Conservation (phyloP, 768 basidiomycete species). For the Steccherinum ochraceum region DNA sequence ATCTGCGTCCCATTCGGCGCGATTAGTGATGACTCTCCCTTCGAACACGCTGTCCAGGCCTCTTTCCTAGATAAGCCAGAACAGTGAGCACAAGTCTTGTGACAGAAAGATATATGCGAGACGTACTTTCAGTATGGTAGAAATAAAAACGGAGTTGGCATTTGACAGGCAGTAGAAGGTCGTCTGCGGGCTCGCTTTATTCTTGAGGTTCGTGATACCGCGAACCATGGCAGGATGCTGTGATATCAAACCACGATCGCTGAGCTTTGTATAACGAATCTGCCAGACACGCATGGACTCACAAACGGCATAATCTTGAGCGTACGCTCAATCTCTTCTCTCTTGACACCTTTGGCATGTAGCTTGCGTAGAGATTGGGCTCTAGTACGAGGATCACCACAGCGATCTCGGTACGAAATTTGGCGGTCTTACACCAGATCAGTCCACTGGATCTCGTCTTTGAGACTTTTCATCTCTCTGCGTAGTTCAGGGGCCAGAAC, state of each 20-base stretch:
- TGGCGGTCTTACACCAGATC: conserved; percentile 73
- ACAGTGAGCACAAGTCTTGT: conserved; percentile 32
- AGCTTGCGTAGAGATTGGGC: conserved; percentile 69
- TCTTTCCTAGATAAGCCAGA: conserved; percentile 34
- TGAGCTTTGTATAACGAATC: background rate
- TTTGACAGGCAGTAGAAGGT: conserved; percentile 92
- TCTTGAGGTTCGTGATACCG: conserved; percentile 74
- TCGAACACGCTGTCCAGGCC: conserved; percentile 67
- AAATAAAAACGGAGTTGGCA: conserved; percentile 88
- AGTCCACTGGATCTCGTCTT: conserved; percentile 76
- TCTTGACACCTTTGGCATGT: conserved; percentile 60
- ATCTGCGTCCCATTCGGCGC: conserved; percentile 74
- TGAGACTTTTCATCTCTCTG: conserved; percentile 66
- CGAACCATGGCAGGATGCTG: conserved; percentile 98
- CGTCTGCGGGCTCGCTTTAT: conserved; percentile 50
- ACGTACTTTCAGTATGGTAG: conserved; percentile 76
- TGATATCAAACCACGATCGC: background rate
- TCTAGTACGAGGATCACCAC: conserved; percentile 27
- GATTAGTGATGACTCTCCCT: conserved; percentile 90
- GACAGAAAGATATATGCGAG: background rate
- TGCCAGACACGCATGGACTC: conserved; percentile 22
- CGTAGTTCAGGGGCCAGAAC: conserved; percentile 83
- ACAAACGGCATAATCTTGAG: conserved; percentile 86
- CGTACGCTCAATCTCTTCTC: conserved; percentile 70
- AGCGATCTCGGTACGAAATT: background rate